Evolutionary conservation across 768 basidiomycete species (phyloP).

Genomic region (Hygrophorus pudorinus): DNA sequence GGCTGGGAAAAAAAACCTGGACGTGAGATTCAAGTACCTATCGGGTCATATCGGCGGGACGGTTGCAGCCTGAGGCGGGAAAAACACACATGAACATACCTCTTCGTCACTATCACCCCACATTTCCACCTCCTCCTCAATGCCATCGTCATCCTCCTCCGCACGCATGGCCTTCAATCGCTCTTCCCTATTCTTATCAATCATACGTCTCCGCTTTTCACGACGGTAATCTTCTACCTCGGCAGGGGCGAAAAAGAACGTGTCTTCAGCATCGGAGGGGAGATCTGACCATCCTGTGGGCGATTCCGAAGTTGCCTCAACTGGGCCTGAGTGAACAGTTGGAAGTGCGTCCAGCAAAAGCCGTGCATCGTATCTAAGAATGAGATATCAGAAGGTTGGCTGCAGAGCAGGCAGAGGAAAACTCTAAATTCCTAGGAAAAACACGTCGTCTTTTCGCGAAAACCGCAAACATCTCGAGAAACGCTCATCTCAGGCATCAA

Average conservation of each 20-base stretch:
- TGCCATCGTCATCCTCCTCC: conserved; percentile 30
- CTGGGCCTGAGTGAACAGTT: conserved; percentile 6
- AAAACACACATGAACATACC: conserved; percentile 34
- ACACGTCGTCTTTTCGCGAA: conserved; percentile 3
- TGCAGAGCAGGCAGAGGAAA: conserved; percentile 10
- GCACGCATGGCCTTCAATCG: conserved; percentile 50
- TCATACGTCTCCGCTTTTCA: conserved; percentile 53
- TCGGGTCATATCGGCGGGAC: neutral
- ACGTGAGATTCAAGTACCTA: neutral
- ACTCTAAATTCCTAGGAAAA: conserved; percentile 2
- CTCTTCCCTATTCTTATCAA: conserved; percentile 52
- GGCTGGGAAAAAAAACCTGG: conserved; percentile 36
- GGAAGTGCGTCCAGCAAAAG: conserved; percentile 54
- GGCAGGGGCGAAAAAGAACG: conserved; percentile 62
- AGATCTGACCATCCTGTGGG: conserved; percentile 71
- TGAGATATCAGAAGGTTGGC: conserved; percentile 13
- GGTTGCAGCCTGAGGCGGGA: neutral
- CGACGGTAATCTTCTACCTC: conserved; percentile 60
- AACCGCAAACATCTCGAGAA: neutral
- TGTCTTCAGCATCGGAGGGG: conserved; percentile 79
- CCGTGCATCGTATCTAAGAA: conserved; percentile 67
- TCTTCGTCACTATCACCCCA: conserved; percentile 72
- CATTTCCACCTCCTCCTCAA: conserved; percentile 30
- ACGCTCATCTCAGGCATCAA: neutral
- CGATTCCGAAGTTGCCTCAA: conserved; percentile 25